phyloP scores from a whole-genome alignment of 495 filamentous ascomycete genomes.

The Tuber magnatum region DNA sequence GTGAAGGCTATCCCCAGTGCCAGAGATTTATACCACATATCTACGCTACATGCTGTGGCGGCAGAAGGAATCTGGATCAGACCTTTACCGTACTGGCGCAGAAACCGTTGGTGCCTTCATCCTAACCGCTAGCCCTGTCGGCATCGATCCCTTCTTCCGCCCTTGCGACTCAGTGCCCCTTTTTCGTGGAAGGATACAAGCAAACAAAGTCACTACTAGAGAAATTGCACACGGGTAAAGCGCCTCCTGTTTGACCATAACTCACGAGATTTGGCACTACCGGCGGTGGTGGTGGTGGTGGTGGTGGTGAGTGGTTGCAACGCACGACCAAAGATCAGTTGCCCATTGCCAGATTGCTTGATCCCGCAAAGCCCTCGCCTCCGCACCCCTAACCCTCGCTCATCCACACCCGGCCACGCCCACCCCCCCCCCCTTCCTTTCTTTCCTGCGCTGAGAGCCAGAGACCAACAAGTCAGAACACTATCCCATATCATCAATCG shows the following conservation, averaged over 20 bases:
- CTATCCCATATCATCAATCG: slow-evolving; percentile 9
- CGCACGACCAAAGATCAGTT: neutral
- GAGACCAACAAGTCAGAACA: slow-evolving; percentile 7
- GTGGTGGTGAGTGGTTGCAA: neutral
- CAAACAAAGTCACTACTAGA: neutral
- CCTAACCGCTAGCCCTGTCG: neutral
- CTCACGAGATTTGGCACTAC: neutral
- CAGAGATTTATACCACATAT: neutral
- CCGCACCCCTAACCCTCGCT: slow-evolving; percentile 29
- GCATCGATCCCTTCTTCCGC: neutral
- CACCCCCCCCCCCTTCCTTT: slow-evolving; percentile 21
- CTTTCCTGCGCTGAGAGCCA: slow-evolving; percentile 7
- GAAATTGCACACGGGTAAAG: neutral
- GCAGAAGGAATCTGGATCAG: neutral
- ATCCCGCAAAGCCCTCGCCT: neutral
- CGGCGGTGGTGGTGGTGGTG: neutral
- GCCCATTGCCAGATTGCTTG: neutral
- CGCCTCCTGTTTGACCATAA: neutral
- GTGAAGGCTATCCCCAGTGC: neutral
- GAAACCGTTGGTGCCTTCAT: neutral
- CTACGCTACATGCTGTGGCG: neutral
- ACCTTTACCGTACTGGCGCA: neutral
- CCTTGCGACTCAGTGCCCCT: neutral
- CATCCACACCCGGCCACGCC: slow-evolving; percentile 24
- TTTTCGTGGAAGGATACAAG: neutral